Evolutionary conservation across 192 early-diverging fungal genomes (phyloP).

Genomic region (Backusella parvicylindrica): DNA sequence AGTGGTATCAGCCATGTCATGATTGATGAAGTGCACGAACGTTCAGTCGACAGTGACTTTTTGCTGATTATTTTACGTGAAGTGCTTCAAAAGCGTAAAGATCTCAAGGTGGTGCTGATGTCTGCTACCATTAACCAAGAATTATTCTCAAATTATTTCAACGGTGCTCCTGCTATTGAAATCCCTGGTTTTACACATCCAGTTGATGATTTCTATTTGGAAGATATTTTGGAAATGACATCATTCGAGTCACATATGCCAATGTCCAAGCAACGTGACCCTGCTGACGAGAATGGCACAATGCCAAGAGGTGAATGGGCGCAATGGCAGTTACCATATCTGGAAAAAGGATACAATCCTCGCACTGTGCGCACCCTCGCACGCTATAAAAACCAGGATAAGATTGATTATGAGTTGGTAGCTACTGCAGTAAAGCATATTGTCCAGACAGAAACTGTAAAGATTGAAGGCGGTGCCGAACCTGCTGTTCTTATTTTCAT

Average conservation of each 20-base stretch:
- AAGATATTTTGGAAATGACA: slow-evolving; percentile 64
- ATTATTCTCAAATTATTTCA: slow-evolving; percentile 62
- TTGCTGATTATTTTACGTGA: slow-evolving; percentile 64
- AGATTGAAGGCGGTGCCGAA: slow-evolving; percentile 39
- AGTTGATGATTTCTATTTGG: slow-evolving; percentile 64
- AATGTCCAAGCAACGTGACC: background rate
- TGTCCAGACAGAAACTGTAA: slow-evolving; percentile 42
- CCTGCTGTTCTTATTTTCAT: slow-evolving; percentile 67
- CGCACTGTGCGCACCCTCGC: slow-evolving; percentile 33
- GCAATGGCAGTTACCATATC: slow-evolving; percentile 38
- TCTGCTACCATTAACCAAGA: slow-evolving; percentile 70
- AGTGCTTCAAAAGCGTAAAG: slow-evolving; percentile 46
- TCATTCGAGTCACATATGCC: slow-evolving; percentile 44
- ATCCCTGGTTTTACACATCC: slow-evolving; percentile 80
- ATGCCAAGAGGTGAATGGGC: slow-evolving; percentile 30
- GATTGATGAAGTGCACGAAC: slow-evolving; percentile 82
- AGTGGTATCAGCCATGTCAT: slow-evolving; percentile 69
- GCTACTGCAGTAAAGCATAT: slow-evolving; percentile 57
- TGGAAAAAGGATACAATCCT: slow-evolving; percentile 35
- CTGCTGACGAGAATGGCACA: slow-evolving; percentile 27
- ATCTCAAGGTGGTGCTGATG: slow-evolving; percentile 69
- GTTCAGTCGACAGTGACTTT: slow-evolving; percentile 73
- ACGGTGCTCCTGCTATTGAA: slow-evolving; percentile 51
- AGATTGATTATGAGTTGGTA: slow-evolving; percentile 62
- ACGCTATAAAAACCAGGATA: slow-evolving; percentile 40